Conservation (phyloP, 2,329 filamentous ascomycete genomes). For the Epichloe scottii region DNA sequence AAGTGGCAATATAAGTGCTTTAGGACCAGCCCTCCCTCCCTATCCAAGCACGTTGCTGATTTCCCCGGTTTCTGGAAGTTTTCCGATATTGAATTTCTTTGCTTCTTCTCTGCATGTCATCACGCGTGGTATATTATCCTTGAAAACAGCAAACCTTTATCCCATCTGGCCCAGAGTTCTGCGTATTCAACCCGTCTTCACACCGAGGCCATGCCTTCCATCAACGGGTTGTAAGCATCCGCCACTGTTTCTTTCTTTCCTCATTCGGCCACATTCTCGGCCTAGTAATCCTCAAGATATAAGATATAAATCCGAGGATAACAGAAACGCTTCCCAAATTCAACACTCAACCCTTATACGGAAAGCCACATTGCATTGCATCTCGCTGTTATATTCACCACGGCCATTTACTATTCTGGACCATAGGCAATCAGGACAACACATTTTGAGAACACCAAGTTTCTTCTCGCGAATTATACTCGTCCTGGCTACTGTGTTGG, state of each 20-base stretch:
- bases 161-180: neutral
- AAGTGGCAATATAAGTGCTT: conserved; percentile 11
- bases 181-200: neutral
- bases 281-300: neutral
- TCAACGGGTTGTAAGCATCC: neutral
- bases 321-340: neutral
- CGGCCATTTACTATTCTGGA: neutral
- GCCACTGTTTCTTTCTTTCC: neutral
- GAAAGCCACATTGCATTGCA: neutral
- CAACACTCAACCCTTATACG: neutral
- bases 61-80: neutral
- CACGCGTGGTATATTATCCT: neutral
- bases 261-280: neutral
- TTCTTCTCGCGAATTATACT: neutral
- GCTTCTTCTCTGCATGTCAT: neutral
- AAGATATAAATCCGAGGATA: neutral
- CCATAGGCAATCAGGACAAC: neutral
- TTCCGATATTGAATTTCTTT: neutral
- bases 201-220: conserved; percentile 1
- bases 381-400: neutral
- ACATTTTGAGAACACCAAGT: neutral
- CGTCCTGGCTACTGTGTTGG: neutral
- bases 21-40: conserved; percentile 16
- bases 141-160: neutral
- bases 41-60: conserved; percentile 2